phyloP scores from a whole-genome alignment of 331 rosid genomes.

The Cydonia oblonga region DNA sequence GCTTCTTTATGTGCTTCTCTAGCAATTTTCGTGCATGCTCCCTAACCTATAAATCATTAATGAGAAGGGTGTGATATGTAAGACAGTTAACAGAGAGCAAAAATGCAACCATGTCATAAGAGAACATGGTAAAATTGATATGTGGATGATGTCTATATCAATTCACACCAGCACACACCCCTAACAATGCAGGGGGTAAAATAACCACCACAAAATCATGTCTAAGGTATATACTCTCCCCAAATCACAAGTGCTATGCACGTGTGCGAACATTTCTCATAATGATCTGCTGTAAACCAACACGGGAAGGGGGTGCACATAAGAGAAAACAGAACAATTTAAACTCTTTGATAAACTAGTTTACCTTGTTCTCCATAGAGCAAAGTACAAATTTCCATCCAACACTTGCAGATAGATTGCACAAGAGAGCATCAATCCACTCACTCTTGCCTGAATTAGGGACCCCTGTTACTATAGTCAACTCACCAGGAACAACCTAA shows the following conservation, averaged over 20 bases:
- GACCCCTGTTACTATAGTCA: constrained; percentile 86
- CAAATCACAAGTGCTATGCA: neutral
- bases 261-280: neutral
- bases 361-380: constrained; percentile 92
- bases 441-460: constrained; percentile 99
- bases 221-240: neutral
- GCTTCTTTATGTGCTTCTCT: constrained; percentile 78
- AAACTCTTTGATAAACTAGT: constrained; percentile 5
- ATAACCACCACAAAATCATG: neutral
- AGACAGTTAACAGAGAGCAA: neutral
- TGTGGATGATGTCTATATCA: neutral
- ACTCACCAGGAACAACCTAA: constrained; percentile 91
- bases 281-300: neutral
- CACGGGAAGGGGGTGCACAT: neutral
- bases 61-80: neutral
- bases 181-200: neutral
- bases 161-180: neutral
- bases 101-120: neutral
- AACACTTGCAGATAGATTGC: constrained; percentile 55
- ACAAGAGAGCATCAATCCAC: constrained; percentile 97
- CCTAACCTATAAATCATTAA: constrained; percentile 48
- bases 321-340: neutral
- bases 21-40: constrained; percentile 92
- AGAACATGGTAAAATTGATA: neutral
- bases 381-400: constrained; percentile 96